Evolutionary conservation across 1,284 basidiomycete species (phyloP).

Genomic region (Rhodotorula sp.): DNA sequence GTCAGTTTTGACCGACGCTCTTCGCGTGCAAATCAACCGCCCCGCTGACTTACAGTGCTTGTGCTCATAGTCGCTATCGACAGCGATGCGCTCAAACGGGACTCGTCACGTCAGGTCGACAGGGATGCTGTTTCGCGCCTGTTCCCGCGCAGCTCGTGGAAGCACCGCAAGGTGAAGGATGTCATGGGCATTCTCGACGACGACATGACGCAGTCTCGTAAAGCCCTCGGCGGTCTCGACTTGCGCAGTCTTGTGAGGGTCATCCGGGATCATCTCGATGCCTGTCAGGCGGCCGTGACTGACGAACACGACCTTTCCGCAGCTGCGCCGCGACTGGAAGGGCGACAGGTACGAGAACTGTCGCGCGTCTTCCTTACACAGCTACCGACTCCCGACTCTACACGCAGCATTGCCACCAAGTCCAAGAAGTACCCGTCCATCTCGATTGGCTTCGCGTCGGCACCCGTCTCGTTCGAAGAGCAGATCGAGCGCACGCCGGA

Average conservation of each 20-base stretch:
- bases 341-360: conserved; percentile 41
- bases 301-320: neutral
- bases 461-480: conserved; percentile 47
- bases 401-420: conserved; percentile 38
- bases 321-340: conserved; percentile 50
- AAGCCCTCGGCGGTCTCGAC: conserved; percentile 45
- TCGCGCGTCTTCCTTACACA: too few relatives aligned
- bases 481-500: conserved; percentile 46
- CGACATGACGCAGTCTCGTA: conserved; percentile 45
- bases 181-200: conserved; percentile 45
- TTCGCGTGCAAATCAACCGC: too few relatives aligned
- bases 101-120: conserved; percentile 30
- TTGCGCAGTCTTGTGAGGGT: conserved; percentile 43
- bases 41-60: neutral
- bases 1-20: conserved; percentile 1
- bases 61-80: conserved; percentile 36
- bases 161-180: conserved; percentile 23
- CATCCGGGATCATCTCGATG: neutral
- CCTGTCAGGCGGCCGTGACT: too few relatives aligned
- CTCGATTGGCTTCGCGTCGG: conserved; percentile 48
- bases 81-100: conserved; percentile 29
- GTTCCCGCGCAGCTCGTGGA: conserved; percentile 26
- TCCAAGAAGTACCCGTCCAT: conserved; percentile 44
- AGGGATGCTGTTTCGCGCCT: conserved; percentile 22
- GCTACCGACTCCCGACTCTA: neutral